Conservation (phyloP, 2,329 filamentous ascomycete genomes). For the Sclerotiophoma versabilis region DNA sequence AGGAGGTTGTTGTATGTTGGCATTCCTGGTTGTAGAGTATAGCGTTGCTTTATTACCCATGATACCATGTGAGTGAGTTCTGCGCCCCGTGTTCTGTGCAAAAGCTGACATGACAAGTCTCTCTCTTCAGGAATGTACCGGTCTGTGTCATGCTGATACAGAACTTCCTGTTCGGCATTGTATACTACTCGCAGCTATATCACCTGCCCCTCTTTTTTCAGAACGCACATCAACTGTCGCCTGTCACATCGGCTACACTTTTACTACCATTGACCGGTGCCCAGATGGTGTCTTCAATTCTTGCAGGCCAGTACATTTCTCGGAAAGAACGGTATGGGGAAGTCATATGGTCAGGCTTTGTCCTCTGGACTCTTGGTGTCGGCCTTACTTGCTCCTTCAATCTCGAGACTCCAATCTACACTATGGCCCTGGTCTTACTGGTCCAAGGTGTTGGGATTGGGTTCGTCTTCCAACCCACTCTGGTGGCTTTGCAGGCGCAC, state of each 20-base stretch:
- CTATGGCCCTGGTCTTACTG: conserved; percentile 61
- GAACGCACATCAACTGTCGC: conserved; percentile 58
- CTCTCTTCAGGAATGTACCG: conserved; percentile 62
- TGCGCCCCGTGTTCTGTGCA: too few relatives aligned
- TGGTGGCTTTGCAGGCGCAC: conserved; percentile 64
- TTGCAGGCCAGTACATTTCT: conserved; percentile 66
- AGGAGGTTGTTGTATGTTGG: conserved; percentile 55
- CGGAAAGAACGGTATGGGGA: conserved; percentile 61
- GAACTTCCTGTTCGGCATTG: conserved; percentile 66
- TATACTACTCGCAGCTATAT: conserved; percentile 67
- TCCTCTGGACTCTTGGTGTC: conserved; percentile 56
- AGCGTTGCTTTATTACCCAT: conserved; percentile 64
- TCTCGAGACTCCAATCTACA: conserved; percentile 37
- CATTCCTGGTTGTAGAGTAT: conserved; percentile 60
- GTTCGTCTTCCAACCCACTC: conserved; percentile 59
- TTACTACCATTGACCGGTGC: conserved; percentile 50
- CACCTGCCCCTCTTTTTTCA: conserved; percentile 69
- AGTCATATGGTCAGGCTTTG: conserved; percentile 54
- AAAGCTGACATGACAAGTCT: conserved; percentile 42
- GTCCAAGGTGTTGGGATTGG: conserved; percentile 58
- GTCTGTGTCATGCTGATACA: conserved; percentile 64
- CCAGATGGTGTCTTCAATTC: conserved; percentile 50
- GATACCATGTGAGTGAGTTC: conserved; percentile 61
- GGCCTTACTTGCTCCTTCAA: conserved; percentile 61
- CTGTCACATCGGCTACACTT: conserved; percentile 60